Base-by-base conservation (phyloP, 805 yeast species). In the Diddensiella transvaalensis region DNA sequence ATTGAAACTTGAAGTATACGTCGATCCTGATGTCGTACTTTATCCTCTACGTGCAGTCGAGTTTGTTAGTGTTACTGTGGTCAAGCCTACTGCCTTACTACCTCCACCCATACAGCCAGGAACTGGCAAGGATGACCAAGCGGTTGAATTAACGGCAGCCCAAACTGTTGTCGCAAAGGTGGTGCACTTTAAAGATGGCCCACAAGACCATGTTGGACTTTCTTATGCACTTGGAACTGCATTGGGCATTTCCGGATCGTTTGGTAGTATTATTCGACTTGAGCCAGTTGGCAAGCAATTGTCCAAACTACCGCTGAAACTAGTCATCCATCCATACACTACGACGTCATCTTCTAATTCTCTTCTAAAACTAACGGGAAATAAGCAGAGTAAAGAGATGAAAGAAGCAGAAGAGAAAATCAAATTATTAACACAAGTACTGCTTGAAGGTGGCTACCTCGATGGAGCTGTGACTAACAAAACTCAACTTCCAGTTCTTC, bases 321-420 rank as follows among this genome's bases (percentile, higher is more conserved):
- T 81, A 13, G 62, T 71, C 0, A 54, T 86, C 3, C 83, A 79
- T 54, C 87, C 87, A 2, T 79, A 73, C 18, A 72, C 78, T 13
- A 58, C 54, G 5, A 47, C 42, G n/a, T 26, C 58, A 6, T 32
- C 49, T 6, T 38, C 58, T 3, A 45, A 50, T 4, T 46, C 55
- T 8, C 44, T 55, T 22, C 21, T 35, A 18, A 57, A 53, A 32
- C 47, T 51, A 19, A 24, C 43, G 13, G 36, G 40, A 5, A 47
- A 47, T 6, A 30, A 40, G 11, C 50, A 58, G 44, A 29, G 40
- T 18, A 32, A 44, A 15, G 40, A 52, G 42, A 8, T 26, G 11
- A 49, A 54, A 15, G 48, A 52, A 13, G 44, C 49, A 29, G 60
- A 68, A 21, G 51, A 54, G 58, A 54, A 35, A 54, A 40, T 32